A percentile compares a stretch with the other conserved stretches of the same genome.
Conservation (phyloP, 352 stramenopile species). For the Globisporangium splendens region DNA sequence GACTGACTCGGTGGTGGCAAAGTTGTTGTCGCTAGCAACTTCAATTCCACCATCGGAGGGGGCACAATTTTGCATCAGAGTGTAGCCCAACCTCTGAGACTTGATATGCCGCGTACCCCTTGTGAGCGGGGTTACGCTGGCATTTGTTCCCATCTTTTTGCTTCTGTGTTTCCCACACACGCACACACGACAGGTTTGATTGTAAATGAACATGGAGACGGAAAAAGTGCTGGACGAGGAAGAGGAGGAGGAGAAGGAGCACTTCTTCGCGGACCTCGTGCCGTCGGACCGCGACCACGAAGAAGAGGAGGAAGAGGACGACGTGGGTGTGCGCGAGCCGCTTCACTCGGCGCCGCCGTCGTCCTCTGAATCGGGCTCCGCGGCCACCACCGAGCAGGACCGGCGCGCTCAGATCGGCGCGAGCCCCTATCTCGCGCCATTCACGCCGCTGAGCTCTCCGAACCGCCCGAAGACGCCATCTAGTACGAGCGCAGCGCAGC, state of each 20-base stretch:
- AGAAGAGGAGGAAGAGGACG: conserved; percentile 17
- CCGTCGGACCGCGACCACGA: conserved; percentile 10
- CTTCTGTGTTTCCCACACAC: no score
- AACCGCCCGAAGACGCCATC: conserved; percentile 53
- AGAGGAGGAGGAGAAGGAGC: conserved; percentile 32
- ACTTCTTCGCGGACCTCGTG: conserved; percentile 27
- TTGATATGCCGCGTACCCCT: no score
- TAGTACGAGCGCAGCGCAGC: conserved; percentile 21
- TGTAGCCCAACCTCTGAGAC: no score
- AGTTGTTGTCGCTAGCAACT: no score
- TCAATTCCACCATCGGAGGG: no score
- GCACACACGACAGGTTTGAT: no score
- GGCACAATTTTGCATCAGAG: no score
- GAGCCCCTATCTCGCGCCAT: conserved; percentile 62
- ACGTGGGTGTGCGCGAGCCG: conserved; percentile 3
- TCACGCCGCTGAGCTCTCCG: conserved; percentile 64
- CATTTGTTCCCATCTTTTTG: no score
- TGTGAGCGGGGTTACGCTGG: no score
- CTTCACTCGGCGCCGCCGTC: conserved; percentile 4
- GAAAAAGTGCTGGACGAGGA: conserved; percentile 28
- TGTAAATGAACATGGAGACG: conserved; percentile 12
- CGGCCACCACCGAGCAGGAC: conserved; percentile 32
- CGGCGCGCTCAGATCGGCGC: conserved; percentile 57
- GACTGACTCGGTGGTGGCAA: no score
- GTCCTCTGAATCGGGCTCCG: conserved; percentile 1